Percentiles rank a stretch among this genome's conserved stretches.
Evolutionary conservation across 371 early-diverging fungal genomes (phyloP).

Genomic region (Batrachochytrium dendrobatidis): DNA sequence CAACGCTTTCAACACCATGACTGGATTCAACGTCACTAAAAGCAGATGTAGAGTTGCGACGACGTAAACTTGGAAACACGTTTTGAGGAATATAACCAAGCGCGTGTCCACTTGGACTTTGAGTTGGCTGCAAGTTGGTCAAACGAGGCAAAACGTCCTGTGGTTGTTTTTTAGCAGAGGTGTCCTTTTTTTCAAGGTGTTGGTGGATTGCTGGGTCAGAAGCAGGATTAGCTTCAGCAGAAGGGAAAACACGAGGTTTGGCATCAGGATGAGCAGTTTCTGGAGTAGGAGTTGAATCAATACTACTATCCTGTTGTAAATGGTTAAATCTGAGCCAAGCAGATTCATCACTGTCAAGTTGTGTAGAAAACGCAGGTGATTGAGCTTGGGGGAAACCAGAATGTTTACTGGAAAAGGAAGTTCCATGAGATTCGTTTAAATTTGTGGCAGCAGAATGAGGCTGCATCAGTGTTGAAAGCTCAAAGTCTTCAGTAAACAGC

Average conservation of each 20-base stretch:
- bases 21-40: neutral
- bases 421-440: neutral
- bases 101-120: neutral
- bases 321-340: no score
- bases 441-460: neutral
- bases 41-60: neutral
- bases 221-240: neutral
- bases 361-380: no score
- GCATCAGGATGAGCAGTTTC: neutral
- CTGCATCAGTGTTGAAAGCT: neutral
- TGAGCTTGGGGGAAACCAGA: neutral
- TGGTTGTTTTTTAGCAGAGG: no score
- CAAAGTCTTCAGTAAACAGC: constrained; percentile 70
- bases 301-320: no score
- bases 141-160: no score
- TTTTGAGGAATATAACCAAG: neutral
- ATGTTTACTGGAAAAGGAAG: neutral
- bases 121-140: neutral
- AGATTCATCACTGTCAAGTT: no score
- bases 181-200: no score
- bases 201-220: neutral
- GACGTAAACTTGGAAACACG: constrained; percentile 1
- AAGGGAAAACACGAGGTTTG: neutral
- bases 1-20: neutral
- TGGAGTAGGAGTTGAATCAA: neutral